A percentile compares a stretch with the other conserved stretches of the same genome.
phyloP scores from a whole-genome alignment of 2,329 filamentous ascomycete species.

The Sporothrix globosa region DNA sequence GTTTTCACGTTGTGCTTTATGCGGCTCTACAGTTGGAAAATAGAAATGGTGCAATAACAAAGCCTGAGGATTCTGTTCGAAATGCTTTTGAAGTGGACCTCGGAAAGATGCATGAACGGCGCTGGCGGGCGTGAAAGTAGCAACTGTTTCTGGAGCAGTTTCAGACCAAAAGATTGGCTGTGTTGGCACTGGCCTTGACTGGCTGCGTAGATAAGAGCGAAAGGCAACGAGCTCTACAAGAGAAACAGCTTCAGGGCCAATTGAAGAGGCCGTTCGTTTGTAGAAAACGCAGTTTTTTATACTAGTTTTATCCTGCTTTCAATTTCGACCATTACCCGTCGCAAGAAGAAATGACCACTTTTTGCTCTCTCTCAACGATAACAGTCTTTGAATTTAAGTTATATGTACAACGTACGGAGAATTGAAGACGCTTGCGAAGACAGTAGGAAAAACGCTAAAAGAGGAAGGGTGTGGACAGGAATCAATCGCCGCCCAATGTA shows the following conservation, averaged over 20 bases:
- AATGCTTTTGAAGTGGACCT: not conserved
- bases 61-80: not conserved
- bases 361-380: not conserved
- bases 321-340: no score
- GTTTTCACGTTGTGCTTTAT: conserved; percentile 1
- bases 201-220: no score
- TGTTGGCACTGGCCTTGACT: not conserved
- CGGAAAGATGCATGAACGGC: conserved; percentile 5
- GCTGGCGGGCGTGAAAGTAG: not conserved
- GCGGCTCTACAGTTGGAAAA: not conserved
- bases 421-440: not conserved
- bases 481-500: conserved; percentile 23
- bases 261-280: no score
- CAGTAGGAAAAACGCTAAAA: not conserved
- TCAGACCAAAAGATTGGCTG: conserved; percentile 19
- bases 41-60: not conserved
- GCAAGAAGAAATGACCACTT: not conserved
- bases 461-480: conserved; percentile 5
- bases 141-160: conserved; percentile 22
- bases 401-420: conserved; percentile 14
- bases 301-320: no score
- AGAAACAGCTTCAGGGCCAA: not conserved
- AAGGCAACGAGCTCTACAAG: not conserved
- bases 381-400: not conserved
- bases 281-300: not conserved